Evolutionary conservation across 768 basidiomycete species (phyloP).

Genomic region (Hericium coralloides): DNA sequence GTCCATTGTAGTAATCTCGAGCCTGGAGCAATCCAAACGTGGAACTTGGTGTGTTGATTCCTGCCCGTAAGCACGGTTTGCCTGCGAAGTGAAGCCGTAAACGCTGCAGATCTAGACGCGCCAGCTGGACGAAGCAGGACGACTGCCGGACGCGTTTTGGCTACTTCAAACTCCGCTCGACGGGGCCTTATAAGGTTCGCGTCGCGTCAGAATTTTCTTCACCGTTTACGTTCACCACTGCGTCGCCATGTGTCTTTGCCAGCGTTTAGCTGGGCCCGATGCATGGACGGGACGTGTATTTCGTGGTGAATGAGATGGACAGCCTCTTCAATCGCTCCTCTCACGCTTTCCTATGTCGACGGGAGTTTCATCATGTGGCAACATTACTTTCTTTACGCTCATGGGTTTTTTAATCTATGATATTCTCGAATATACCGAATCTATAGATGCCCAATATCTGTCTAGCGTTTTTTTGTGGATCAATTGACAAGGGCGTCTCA

Average conservation of each 20-base stretch:
- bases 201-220: constrained; percentile 11
- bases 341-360: constrained; percentile 59
- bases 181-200: constrained; percentile 12
- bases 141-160: no score
- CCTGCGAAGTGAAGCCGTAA: no score
- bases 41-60: no score
- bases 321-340: constrained; percentile 83
- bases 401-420: neutral
- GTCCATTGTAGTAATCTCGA: no score
- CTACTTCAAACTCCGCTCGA: constrained; percentile 21
- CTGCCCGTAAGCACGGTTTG: no score
- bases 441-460: no score
- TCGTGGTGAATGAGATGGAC: constrained; percentile 39
- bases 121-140: no score
- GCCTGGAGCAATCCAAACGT: no score
- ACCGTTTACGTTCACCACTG: constrained; percentile 38
- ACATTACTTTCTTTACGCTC: constrained; percentile 27
- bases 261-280: constrained; percentile 55
- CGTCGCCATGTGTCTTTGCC: constrained; percentile 38
- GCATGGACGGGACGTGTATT: constrained; percentile 30
- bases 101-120: no score
- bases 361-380: constrained; percentile 85
- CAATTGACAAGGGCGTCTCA: no score
- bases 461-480: no score
- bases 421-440: no score